phyloP scores from a whole-genome alignment of 768 basidiomycete species.

The Phanerochaete carnosa region DNA sequence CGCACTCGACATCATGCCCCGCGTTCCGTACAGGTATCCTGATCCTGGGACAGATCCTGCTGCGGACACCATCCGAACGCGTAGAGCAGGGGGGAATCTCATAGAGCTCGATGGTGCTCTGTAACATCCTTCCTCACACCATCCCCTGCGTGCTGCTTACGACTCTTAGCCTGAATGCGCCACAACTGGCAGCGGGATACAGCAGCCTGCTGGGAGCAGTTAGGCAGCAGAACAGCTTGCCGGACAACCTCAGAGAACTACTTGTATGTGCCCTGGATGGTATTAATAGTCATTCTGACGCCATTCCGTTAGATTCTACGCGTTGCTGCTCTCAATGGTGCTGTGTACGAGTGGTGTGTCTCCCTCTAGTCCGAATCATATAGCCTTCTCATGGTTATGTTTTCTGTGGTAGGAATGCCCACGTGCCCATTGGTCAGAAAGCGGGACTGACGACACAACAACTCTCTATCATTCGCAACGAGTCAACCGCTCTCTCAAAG shows the following conservation, averaged over 20 bases:
- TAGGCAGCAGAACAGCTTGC: conserved; percentile 14
- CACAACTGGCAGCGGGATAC: conserved; percentile 15
- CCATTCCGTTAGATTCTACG: conserved; percentile 15
- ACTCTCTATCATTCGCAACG: conserved; percentile 52
- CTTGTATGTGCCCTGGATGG: conserved; percentile 7
- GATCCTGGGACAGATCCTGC: conserved; percentile 9
- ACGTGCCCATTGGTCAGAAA: conserved; percentile 46
- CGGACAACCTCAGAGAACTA: conserved; percentile 15
- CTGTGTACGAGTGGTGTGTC: conserved; percentile 19
- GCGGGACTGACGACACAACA: conserved; percentile 52
- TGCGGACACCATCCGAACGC: conserved; percentile 17
- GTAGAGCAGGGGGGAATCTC: conserved; percentile 16
- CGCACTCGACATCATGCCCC: conserved; percentile 13
- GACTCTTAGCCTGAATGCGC: conserved; percentile 15
- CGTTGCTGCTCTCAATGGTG: conserved; percentile 19
- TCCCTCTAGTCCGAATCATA: not conserved
- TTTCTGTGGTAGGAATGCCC: conserved; percentile 40
- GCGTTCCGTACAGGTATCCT: conserved; percentile 18
- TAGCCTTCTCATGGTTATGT: not conserved
- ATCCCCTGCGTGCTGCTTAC: not conserved
- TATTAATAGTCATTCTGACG: not conserved
- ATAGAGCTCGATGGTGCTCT: conserved; percentile 17
- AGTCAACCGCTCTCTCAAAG: conserved; percentile 34
- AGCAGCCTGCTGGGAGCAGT: conserved; percentile 14
- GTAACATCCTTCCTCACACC: not conserved